These are phyloP conservation scores for Conoideocrella luteorostrata DNA, from an alignment of 2,329 filamentous ascomycete genomes.

Conservation along the genomic window DNA sequence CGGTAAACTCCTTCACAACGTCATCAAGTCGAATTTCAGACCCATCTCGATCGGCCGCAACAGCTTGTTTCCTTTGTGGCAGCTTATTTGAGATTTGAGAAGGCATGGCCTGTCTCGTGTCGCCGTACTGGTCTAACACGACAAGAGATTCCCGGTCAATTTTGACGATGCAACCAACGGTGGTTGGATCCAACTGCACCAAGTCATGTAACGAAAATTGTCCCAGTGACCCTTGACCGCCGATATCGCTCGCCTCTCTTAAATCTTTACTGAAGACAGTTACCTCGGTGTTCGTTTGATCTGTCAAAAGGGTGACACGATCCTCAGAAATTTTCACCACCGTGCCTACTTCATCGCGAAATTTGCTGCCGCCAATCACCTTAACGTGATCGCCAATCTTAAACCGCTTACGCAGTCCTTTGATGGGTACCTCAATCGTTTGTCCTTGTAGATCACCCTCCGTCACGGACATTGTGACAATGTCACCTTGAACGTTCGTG, in stretches of 20 bases:
- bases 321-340: slow-evolving; percentile 92
- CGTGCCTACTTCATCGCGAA: slow-evolving; percentile 92
- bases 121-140: slow-evolving; percentile 85
- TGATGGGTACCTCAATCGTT: slow-evolving; percentile 85
- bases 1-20: slow-evolving; percentile 82
- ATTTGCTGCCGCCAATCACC: slow-evolving; percentile 92
- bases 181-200: slow-evolving; percentile 86
- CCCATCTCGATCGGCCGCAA: slow-evolving; percentile 87
- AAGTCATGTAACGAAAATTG: slow-evolving; percentile 91
- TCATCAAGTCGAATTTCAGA: slow-evolving; percentile 90
- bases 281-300: slow-evolving; percentile 88
- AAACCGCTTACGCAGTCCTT: slow-evolving; percentile 89
- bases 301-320: slow-evolving; percentile 84
- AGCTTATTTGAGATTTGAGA: slow-evolving; percentile 90
- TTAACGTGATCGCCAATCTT: slow-evolving; percentile 94
- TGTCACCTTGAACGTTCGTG: slow-evolving; percentile 80
- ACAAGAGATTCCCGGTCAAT: slow-evolving; percentile 89
- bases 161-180: slow-evolving; percentile 89
- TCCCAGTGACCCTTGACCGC: slow-evolving; percentile 75
- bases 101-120: slow-evolving; percentile 73
- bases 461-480: slow-evolving; percentile 80
- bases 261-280: slow-evolving; percentile 98
- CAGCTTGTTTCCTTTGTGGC: slow-evolving; percentile 72
- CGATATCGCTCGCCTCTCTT: slow-evolving; percentile 85
- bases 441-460: slow-evolving; percentile 79